Percentiles rank a stretch among this genome's conserved stretches.
Conservation (phyloP, 495 filamentous ascomycete genomes). For the Aspergillus nanangensis region DNA sequence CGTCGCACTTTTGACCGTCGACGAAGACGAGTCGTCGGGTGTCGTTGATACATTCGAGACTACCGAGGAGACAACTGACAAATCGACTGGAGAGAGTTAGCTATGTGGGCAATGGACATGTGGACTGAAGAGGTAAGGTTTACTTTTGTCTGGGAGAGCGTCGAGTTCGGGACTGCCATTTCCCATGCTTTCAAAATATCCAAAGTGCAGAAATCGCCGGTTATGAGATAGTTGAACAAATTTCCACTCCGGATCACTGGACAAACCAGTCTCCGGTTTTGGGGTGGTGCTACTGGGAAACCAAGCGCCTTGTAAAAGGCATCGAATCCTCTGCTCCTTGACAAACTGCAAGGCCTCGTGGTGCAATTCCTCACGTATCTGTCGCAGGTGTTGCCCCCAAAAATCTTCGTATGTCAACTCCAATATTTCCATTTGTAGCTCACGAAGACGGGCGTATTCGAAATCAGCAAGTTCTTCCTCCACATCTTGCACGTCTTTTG, state of each 20-base stretch:
- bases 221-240: slow-evolving; percentile 91
- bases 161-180: slow-evolving; percentile 68
- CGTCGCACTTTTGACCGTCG: slow-evolving; percentile 48
- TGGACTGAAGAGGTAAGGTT: too few species aligned
- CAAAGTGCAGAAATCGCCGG: slow-evolving; percentile 83
- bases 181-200: slow-evolving; percentile 69
- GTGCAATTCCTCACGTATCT: slow-evolving; percentile 89
- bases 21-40: slow-evolving; percentile 45
- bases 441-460: slow-evolving; percentile 68
- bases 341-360: slow-evolving; percentile 92
- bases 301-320: slow-evolving; percentile 85
- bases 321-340: slow-evolving; percentile 94
- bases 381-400: slow-evolving; percentile 85
- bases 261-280: slow-evolving; percentile 34
- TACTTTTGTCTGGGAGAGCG: slow-evolving; percentile 68
- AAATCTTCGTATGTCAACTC: slow-evolving; percentile 89
- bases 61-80: slow-evolving; percentile 85
- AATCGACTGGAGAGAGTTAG: slow-evolving; percentile 57
- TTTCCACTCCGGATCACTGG: slow-evolving; percentile 54
- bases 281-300: slow-evolving; percentile 58
- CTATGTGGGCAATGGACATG: slow-evolving; percentile 3
- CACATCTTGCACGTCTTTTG: slow-evolving; percentile 81
- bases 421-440: slow-evolving; percentile 92
- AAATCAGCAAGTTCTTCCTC: slow-evolving; percentile 86
- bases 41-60: slow-evolving; percentile 81